Evolutionary conservation across 768 basidiomycete genomes (phyloP), one percentile per base, ranked within the genome.

Genomic region (Leccinellum albellum): DNA sequence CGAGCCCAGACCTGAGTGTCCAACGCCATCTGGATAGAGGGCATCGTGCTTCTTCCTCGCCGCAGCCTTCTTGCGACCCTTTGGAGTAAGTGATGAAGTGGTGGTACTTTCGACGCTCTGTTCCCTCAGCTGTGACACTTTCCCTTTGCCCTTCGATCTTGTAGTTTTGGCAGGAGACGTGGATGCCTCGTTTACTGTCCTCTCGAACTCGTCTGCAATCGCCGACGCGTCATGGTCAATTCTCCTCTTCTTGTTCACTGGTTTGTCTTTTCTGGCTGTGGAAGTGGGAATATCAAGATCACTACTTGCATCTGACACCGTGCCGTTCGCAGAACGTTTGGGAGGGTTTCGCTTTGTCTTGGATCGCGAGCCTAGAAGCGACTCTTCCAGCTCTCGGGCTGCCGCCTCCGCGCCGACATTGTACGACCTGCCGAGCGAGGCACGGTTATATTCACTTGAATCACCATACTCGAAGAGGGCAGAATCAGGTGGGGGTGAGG

Each of bases 181-280:
- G 7, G 75, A 67, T 28, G 74, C 74, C 29, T 76, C 73, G 24
- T 71, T 71, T 15, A 78, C 60, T 15, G 77, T 70, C 26, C 74
- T 71, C 59, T 83, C 82, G 40, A 79, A 72, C 35, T 82, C 82
- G 58, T 82, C 84, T n/a, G 73, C 73, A 49, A 73, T 68, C 35
- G 66, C 67, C 2, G 68, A 69, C 26, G 63, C 61, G 56, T 73
- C 73, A 52, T 70, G 75, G 52, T 85, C 84, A 4, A 89, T 66
- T 67, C 81, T 88, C 54, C 88, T 78, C 70, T 77, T 85, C 74
- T 91, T 91, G 53, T 71, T 71, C 2, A 77, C 74, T 31, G 80
- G 84, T 26, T 74, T 80, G 26, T 73, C 70, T 54, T 68, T 71
- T 58, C 68, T 76, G 56, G 70, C 63, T 13, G 73, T 13, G 40